phyloP scores from a whole-genome alignment of 2,329 filamentous ascomycete species.

The Colletotrichum aenigma region DNA sequence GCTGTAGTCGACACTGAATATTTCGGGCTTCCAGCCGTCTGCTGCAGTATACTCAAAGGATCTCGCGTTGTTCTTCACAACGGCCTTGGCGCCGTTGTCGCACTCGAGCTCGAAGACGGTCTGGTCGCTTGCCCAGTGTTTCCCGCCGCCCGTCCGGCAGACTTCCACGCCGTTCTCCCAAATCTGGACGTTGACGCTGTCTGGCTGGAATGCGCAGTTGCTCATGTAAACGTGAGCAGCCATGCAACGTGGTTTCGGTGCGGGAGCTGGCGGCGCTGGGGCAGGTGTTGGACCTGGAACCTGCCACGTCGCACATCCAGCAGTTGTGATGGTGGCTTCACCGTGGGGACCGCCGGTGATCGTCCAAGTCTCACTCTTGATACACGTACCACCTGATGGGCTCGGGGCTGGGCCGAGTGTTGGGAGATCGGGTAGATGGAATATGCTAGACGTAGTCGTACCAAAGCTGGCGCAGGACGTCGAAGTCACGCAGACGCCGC shows the following conservation, averaged over 20 bases:
- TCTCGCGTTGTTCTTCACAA: not conserved
- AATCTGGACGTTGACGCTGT: not conserved
- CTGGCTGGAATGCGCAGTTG: not conserved
- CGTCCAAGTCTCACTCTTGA: not conserved
- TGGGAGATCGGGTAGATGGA: not conserved
- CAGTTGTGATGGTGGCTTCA: not conserved
- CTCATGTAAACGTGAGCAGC: not conserved
- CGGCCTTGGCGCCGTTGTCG: not conserved
- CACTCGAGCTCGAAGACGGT: not conserved
- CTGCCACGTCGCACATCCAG: not conserved
- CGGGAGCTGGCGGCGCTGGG: not conserved
- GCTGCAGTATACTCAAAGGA: not conserved
- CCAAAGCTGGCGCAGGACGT: not conserved
- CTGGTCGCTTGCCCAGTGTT: not conserved
- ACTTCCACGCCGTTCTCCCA: not conserved
- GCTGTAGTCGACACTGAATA: not conserved
- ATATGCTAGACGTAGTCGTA: not conserved
- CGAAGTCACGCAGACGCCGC: not conserved
- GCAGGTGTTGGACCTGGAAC: not conserved
- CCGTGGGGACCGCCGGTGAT: not conserved
- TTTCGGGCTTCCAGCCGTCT: not conserved
- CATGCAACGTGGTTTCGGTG: not conserved
- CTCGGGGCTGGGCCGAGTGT: not conserved
- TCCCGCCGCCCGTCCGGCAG: not conserved
- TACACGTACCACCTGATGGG: not conserved